These are phyloP conservation scores for Vitis hybrid DNA, from an alignment of 177 flowering plant species.

Conservation along the genomic window DNA sequence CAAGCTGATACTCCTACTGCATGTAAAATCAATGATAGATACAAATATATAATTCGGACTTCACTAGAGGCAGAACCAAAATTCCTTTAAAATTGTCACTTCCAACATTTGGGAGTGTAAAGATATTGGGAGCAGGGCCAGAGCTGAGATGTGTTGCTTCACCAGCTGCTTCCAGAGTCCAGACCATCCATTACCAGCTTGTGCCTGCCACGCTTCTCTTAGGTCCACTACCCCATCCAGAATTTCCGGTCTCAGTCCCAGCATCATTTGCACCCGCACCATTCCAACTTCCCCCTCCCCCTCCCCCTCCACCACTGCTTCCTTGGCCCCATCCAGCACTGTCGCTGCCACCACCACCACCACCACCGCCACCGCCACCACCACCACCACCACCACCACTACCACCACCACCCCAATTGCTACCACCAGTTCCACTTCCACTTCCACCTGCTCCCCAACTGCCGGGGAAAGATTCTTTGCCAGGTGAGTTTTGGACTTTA, in stretches of 20 bases:
- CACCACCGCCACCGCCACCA: slow-evolving; percentile 12
- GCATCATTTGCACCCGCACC: slow-evolving; percentile 8
- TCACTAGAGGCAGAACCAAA: no score
- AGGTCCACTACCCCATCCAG: slow-evolving; percentile 18
- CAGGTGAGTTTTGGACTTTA: slow-evolving; percentile 67
- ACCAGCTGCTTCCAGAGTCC: slow-evolving; percentile 16
- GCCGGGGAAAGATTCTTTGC: slow-evolving; percentile 68
- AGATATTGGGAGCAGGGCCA: no score
- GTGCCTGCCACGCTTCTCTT: slow-evolving; percentile 1
- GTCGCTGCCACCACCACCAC: slow-evolving; percentile 17
- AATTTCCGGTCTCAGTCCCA: slow-evolving; percentile 11
- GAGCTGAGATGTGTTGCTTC: slow-evolving; percentile 1
- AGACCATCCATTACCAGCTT: slow-evolving; percentile 11
- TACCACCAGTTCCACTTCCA: slow-evolving; percentile 24
- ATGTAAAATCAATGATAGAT: no score
- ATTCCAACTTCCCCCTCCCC: slow-evolving; percentile 13
- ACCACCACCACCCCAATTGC: slow-evolving; percentile 8
- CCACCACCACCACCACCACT: slow-evolving; percentile 16
- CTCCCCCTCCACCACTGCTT: slow-evolving; percentile 17
- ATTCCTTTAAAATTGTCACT: no score
- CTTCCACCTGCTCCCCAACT: slow-evolving; percentile 61
- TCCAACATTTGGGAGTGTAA: no score
- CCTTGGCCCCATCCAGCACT: slow-evolving; percentile 13
- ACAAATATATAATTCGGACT: no score
- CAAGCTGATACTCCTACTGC: no score